Evolutionary conservation across 257 asterid genomes (phyloP).

Genomic region (Rubia yunnanensis): DNA sequence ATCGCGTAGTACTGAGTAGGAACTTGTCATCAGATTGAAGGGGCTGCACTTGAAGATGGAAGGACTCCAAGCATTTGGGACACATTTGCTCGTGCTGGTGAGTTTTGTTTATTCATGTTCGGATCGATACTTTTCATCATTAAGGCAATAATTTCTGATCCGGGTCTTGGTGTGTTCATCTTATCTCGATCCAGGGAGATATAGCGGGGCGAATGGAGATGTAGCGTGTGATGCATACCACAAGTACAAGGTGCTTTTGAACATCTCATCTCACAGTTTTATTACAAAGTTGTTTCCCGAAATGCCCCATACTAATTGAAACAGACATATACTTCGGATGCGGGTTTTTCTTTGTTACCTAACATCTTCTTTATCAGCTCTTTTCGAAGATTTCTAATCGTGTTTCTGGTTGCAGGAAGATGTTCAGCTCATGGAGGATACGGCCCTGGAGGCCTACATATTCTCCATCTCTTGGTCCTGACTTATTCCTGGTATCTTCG

Average conservation of each 20-base stretch:
- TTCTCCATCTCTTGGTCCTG: slow-evolving; percentile 8
- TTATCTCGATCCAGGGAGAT: slow-evolving; percentile 1
- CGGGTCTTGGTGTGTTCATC: not conserved
- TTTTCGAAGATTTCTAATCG: not conserved
- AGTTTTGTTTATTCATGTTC: not conserved
- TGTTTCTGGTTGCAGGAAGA: slow-evolving; percentile 4
- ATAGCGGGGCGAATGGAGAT: slow-evolving; percentile 12
- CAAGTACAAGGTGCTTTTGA: slow-evolving; percentile 6
- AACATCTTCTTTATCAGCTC: too few relatives aligned
- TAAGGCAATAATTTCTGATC: not conserved
- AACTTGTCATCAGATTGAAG: slow-evolving; percentile 1
- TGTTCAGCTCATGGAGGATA: slow-evolving; percentile 6
- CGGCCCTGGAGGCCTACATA: slow-evolving; percentile 6
- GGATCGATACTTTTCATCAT: too few relatives aligned
- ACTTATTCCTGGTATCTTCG: slow-evolving; percentile 1
- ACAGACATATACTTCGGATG: too few relatives aligned
- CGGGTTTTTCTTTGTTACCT: too few relatives aligned
- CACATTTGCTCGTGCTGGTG: slow-evolving; percentile 7
- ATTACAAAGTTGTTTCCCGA: too few relatives aligned
- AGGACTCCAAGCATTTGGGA: slow-evolving; percentile 10
- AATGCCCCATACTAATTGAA: too few relatives aligned
- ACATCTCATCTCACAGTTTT: too few relatives aligned
- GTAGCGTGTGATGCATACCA: slow-evolving; percentile 10
- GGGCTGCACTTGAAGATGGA: slow-evolving; percentile 8
- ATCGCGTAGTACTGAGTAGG: not conserved